These are phyloP conservation scores for Podospora appendiculata DNA, from an alignment of 495 filamentous ascomycete species.

Conservation along the genomic window DNA sequence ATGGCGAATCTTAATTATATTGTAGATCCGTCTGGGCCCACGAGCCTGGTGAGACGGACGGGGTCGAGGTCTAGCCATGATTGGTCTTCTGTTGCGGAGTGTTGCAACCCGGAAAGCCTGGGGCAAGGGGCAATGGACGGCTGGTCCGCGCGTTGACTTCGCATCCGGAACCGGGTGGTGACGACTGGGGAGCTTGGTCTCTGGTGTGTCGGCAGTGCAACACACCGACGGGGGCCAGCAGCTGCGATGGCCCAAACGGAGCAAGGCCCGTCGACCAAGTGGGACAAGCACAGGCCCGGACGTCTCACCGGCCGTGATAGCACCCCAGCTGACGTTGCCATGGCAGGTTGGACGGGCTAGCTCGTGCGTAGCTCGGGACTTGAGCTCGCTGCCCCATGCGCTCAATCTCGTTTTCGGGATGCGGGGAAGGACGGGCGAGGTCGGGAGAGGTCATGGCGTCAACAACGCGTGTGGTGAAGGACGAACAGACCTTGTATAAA, in stretches of 20 bases:
- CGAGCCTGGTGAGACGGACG: too few species aligned
- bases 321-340: constrained; percentile 2
- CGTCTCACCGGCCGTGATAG: neutral
- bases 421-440: neutral
- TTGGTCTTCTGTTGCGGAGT: neutral
- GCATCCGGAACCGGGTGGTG: neutral
- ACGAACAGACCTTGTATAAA: too few species aligned
- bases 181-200: too few species aligned
- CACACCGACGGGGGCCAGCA: neutral
- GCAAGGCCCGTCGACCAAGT: neutral
- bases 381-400: neutral
- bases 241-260: neutral
- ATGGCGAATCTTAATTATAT: too few species aligned
- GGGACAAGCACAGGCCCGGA: neutral
- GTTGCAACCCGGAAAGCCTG: constrained; percentile 8
- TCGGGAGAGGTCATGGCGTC: too few species aligned
- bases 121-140: neutral
- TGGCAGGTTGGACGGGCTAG: constrained; percentile 1
- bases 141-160: neutral
- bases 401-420: constrained; percentile 1
- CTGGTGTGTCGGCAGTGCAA: neutral
- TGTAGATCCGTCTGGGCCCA: too few species aligned
- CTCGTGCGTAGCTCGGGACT: neutral
- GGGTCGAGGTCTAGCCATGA: too few species aligned
- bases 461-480: too few species aligned